Base-by-base conservation (phyloP, 2,329 filamentous ascomycete species). In the Hypomyces perniciosus region DNA sequence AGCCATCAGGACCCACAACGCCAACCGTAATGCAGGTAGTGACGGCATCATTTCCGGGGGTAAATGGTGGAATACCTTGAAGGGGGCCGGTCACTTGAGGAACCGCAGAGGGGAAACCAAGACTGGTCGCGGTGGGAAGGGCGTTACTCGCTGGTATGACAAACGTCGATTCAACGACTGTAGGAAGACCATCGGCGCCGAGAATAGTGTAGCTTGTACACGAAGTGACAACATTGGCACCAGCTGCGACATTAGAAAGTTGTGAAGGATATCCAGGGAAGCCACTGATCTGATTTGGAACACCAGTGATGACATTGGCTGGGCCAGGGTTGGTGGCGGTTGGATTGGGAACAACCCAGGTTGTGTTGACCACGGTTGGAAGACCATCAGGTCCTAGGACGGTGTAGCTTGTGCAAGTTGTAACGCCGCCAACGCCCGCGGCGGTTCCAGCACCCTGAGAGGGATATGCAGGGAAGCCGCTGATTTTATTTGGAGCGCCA, bases 1-100 rank as follows among this genome's bases (percentile, higher is more conserved):
- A 50, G 10, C 67, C 66, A 54, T 69, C 60, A 5, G 62, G 55
- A 8, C 67, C 67, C 10, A 68, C 49, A 31, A 67, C 51, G 4
- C 65, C 51, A 13, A 62, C 58, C 3, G 67, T 69, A 40, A 66
- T 62, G 50, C 62, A 55, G 2, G 59, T 59, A n/a, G 65, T 65
- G 48, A 61, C 51, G 5, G 49, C 56, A 34, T 33, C 46, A n/a
- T 43, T 50, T 50, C 46, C 55, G 12, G 54, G 52, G 8, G 59
- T 48, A 30, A 39, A 48, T 29, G 50, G 27, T 49, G 56, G 45
- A 33, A 52, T 48, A 5, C 60, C 57, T 48, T 58, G 55, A 1
- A 58, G 61, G 31, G 61, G 44, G 12, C 40, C 28, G 27, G 56
- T 52, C 29, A 35, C 28, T 37, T 49, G 52, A 37, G 56, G 52